Base-by-base conservation (phyloP, 2,329 filamentous ascomycete species). In the Epicoccum nigrum region DNA sequence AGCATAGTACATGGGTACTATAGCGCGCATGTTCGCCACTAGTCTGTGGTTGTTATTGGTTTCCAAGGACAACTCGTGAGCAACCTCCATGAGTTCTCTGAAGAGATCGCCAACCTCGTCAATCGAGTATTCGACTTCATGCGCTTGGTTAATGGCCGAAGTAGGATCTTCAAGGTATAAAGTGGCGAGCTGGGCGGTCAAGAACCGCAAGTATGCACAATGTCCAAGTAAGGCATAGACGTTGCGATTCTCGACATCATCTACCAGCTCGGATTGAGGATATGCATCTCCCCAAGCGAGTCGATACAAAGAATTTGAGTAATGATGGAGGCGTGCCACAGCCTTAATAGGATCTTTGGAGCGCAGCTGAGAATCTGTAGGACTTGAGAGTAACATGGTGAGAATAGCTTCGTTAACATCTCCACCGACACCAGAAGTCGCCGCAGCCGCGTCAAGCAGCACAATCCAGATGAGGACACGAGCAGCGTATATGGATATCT, bases 1-100 rank as follows among this genome's bases (percentile, higher is more conserved):
- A n/a, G 70, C 68, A 45, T 74, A 63, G 30, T 73, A 75, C 23
- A 69, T 58, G 1, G 72, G 72, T 6, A 74, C 65, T 11, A 74
- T 68, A 13, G 60, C 60, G 8, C 71, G 68, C 30, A 74, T 69
- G 20, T 74, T 74, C 15, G 64, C 64, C 0, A 71, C 64, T 1
- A 74, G 55, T 0, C 71, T 64, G 13, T 71, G 64, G 8, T 62
- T 51, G 16, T 60, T 54, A 15, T 67, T 56, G 4, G 54, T 55
- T 7, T 59, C 45, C 9, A 45, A 44, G 23, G 43, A 54, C 12
- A 62, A 40, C 19, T 50, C 50, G 19, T 54, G 44, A 11, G 59
- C 59, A 15, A 56, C 45, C 20, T 51, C 54, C 42, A 62, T 43
- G 12, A 60, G 41, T 27, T 62, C 59, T 35, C 45, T 43, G 7